Evolutionary conservation across 805 yeast species (phyloP).

Genomic region (Saturnispora serradocipensis): DNA sequence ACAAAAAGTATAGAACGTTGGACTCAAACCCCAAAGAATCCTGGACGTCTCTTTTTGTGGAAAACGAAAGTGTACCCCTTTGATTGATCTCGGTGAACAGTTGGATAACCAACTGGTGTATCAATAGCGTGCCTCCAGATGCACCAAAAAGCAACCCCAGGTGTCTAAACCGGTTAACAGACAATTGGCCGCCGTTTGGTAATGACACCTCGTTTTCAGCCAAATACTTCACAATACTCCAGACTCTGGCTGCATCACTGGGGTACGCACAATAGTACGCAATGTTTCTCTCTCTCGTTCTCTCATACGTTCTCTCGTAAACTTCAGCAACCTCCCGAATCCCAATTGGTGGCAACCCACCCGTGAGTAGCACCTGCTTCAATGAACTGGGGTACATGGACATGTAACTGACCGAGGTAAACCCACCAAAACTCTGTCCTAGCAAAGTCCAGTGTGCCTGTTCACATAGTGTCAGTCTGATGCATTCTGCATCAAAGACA

Average conservation of each 20-base stretch:
- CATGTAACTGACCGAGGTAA: slow-evolving; percentile 9
- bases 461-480: slow-evolving; percentile 29
- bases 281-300: slow-evolving; percentile 39
- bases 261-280: slow-evolving; percentile 43
- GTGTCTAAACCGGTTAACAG: slow-evolving; percentile 45
- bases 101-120: slow-evolving; percentile 37
- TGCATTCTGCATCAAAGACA: slow-evolving; percentile 40
- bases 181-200: slow-evolving; percentile 43
- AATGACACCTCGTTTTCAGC: slow-evolving; percentile 24
- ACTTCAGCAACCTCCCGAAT: slow-evolving; percentile 35
- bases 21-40: slow-evolving; percentile 38
- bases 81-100: slow-evolving; percentile 31
- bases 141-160: slow-evolving; percentile 45
- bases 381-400: slow-evolving; percentile 24
- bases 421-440: slow-evolving; percentile 23
- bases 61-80: slow-evolving; percentile 32
- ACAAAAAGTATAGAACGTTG: slow-evolving; percentile 43
- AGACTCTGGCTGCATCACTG: slow-evolving; percentile 33
- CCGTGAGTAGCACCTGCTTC: slow-evolving; percentile 40
- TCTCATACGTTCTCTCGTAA: slow-evolving; percentile 36
- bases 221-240: slow-evolving; percentile 30
- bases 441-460: slow-evolving; percentile 38
- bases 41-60: slow-evolving; percentile 28
- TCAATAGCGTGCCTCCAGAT: slow-evolving; percentile 38
- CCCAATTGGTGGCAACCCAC: slow-evolving; percentile 50